These are phyloP conservation scores for Nothophoma quercina DNA, from an alignment of 2,329 filamentous ascomycete genomes.

Conservation along the genomic window DNA sequence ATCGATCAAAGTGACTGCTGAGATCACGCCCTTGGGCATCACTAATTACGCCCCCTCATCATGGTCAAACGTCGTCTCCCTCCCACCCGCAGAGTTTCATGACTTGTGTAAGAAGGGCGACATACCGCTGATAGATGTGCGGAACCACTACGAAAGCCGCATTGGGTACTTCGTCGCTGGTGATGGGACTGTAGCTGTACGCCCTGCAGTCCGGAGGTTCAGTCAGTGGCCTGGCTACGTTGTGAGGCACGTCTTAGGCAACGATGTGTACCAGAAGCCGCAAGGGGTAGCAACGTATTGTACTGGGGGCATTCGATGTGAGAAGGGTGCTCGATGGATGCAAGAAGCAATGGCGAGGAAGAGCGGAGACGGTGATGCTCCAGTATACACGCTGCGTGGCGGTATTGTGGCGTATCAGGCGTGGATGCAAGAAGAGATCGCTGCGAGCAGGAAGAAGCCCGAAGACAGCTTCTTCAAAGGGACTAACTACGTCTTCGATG, in stretches of 20 bases:
- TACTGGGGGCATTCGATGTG: conserved; percentile 35
- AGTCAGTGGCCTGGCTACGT: conserved; percentile 37
- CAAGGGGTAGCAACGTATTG: conserved; percentile 31
- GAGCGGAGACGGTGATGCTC: conserved; percentile 2
- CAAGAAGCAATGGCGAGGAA: conserved; percentile 22
- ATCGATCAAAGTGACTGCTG: conserved; percentile 25
- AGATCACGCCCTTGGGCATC: conserved; percentile 35
- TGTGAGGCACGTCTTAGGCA: conserved; percentile 24
- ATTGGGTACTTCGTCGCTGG: conserved; percentile 34
- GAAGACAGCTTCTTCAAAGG: conserved; percentile 35
- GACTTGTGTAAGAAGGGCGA: conserved; percentile 23
- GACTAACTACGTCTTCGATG: conserved; percentile 37
- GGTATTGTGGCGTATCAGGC: conserved; percentile 34
- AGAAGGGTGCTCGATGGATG: conserved; percentile 39
- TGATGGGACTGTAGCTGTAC: conserved; percentile 23
- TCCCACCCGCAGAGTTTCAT: conserved; percentile 30
- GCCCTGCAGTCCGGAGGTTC: conserved; percentile 31
- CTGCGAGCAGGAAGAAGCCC: conserved; percentile 21
- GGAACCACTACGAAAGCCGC: conserved; percentile 36
- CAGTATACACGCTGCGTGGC: conserved; percentile 30
- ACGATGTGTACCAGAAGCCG: conserved; percentile 19
- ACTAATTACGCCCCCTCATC: conserved; percentile 31
- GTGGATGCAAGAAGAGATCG: conserved; percentile 32
- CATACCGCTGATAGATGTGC: conserved; percentile 30
- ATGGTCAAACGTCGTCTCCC: conserved; percentile 26